phyloP scores from a whole-genome alignment of 345 rosid genomes.

The Pistacia integerrima region DNA sequence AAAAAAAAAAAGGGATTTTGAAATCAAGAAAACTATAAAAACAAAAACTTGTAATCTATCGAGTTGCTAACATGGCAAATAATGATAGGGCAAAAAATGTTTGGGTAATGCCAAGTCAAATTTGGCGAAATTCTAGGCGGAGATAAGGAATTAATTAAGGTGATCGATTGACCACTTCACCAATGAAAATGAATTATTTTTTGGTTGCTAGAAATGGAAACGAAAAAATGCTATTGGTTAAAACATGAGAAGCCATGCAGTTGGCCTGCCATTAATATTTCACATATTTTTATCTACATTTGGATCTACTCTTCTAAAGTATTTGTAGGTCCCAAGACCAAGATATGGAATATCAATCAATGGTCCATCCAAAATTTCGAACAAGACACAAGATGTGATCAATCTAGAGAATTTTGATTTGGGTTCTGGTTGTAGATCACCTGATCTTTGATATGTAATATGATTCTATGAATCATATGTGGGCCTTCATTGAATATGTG shows the following conservation, averaged over 20 bases:
- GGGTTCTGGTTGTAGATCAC: neutral
- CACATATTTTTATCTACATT: too few species aligned
- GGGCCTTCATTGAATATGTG: neutral
- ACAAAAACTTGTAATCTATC: too few species aligned
- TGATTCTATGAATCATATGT: neutral
- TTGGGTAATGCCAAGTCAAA: too few species aligned
- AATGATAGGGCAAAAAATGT: too few species aligned
- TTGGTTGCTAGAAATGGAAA: neutral
- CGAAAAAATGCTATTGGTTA: neutral
- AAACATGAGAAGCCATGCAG: slow-evolving; percentile 3
- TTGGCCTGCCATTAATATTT: neutral
- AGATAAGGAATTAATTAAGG: too few species aligned
- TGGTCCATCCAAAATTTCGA: neutral
- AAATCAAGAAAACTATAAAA: too few species aligned
- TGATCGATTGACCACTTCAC: neutral
- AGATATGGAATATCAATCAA: too few species aligned
- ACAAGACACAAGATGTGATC: neutral
- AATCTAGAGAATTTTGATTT: neutral
- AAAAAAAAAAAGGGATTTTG: neutral
- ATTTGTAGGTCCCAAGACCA: neutral
- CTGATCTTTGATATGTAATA: neutral
- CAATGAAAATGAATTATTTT: neutral
- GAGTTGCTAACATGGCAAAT: too few species aligned
- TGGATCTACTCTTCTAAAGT: too few species aligned
- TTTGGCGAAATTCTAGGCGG: too few species aligned